Evolutionary conservation across 2,329 filamentous ascomycete genomes (phyloP).

Genomic region (Cladosporium oxysporum): DNA sequence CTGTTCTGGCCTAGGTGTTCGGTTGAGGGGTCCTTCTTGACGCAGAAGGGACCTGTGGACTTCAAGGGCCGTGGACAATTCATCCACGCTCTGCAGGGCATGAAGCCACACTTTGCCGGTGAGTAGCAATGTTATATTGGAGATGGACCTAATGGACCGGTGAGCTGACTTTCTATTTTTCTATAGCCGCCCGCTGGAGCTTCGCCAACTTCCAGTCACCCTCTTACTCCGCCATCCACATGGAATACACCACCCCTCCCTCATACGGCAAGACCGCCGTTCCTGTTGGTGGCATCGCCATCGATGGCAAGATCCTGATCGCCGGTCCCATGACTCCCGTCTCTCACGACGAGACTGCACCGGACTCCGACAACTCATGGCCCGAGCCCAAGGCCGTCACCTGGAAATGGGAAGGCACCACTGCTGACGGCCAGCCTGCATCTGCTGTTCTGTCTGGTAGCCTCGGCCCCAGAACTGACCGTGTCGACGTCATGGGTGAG

Average conservation of each 20-base stretch:
- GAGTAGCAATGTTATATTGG: slow-evolving; percentile 32
- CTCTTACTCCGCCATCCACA: slow-evolving; percentile 82
- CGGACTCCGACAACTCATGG: slow-evolving; percentile 82
- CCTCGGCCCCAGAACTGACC: slow-evolving; percentile 71
- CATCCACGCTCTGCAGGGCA: slow-evolving; percentile 86
- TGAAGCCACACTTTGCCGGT: slow-evolving; percentile 98
- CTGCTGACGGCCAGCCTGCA: slow-evolving; percentile 60
- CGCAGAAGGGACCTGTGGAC: slow-evolving; percentile 76
- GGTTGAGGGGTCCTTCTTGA: slow-evolving; percentile 80
- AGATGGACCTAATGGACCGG: not conserved
- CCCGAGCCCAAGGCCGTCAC: slow-evolving; percentile 76
- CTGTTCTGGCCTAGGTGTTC: slow-evolving; percentile 89
- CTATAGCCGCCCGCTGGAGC: slow-evolving; percentile 78
- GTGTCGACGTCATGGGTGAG: slow-evolving; percentile 94
- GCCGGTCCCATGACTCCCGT: slow-evolving; percentile 66
- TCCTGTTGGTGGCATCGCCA: slow-evolving; percentile 77
- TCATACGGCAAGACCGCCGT: slow-evolving; percentile 88
- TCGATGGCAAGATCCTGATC: slow-evolving; percentile 76
- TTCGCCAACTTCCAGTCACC: slow-evolving; percentile 90
- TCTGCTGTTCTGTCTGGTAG: slow-evolving; percentile 68
- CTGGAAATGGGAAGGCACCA: slow-evolving; percentile 71
- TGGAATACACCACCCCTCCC: slow-evolving; percentile 93
- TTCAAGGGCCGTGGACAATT: slow-evolving; percentile 79
- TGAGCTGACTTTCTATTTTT: not conserved
- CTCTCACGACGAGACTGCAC: slow-evolving; percentile 67